Conservation (phyloP, 139 green algal genomes). For the Trebouxia sp. region DNA sequence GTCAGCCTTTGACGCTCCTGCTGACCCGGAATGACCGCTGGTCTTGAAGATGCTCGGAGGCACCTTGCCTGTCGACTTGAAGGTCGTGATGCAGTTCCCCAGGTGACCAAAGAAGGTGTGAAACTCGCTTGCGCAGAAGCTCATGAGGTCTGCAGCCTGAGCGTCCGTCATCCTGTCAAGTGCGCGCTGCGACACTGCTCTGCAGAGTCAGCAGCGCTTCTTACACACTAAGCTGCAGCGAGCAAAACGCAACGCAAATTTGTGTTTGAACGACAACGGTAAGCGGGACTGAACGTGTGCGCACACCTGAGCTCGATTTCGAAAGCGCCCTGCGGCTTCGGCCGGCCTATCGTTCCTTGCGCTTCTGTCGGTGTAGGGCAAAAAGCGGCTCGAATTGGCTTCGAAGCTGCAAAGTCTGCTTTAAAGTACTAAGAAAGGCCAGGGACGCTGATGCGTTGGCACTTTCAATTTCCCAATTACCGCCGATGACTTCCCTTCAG, state of each 20-base stretch:
- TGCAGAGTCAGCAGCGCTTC: not conserved
- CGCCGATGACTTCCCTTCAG: not conserved
- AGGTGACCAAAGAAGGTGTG: constrained; percentile 15
- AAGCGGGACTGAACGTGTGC: not conserved
- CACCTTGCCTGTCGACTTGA: not conserved
- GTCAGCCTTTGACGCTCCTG: not conserved
- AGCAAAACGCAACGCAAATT: not conserved
- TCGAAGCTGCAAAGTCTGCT: not conserved
- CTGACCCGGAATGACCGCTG: not conserved
- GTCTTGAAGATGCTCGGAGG: not conserved
- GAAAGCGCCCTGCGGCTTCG: not conserved
- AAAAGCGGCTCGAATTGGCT: constrained; percentile 1
- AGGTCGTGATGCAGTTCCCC: not conserved
- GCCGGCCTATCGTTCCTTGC: not conserved
- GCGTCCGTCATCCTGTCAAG: not conserved
- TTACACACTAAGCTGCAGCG: not conserved
- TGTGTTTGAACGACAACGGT: not conserved
- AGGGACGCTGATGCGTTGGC: constrained; percentile 18
- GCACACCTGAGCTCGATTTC: not conserved
- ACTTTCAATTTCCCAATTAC: not conserved
- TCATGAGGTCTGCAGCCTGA: constrained; percentile 11
- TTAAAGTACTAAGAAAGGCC: constrained; percentile 9
- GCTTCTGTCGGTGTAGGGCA: not conserved
- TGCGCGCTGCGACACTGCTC: not conserved
- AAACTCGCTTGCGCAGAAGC: constrained; percentile 27